A percentile compares a stretch with the other conserved stretches of the same genome.
Evolutionary conservation across 2,329 filamentous ascomycete genomes (phyloP).

Genomic region (Alternaria gansuensis): DNA sequence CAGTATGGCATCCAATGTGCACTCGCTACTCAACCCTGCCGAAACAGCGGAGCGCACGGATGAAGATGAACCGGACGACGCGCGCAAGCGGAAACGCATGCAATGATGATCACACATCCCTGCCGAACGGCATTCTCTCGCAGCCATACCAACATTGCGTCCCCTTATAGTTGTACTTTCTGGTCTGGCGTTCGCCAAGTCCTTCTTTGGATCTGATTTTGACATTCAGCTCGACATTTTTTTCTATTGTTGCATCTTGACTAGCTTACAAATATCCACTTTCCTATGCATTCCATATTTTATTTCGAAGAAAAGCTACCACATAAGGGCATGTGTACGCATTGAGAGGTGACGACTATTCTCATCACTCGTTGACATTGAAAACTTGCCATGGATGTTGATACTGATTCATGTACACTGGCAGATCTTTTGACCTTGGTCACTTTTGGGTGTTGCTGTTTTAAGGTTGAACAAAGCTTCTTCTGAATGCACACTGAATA

Average conservation of each 20-base stretch:
- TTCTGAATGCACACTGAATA: not conserved
- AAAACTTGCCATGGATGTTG: not conserved
- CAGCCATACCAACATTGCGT: conserved; percentile 13
- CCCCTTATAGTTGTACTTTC: conserved; percentile 29
- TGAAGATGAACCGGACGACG: conserved; percentile 68
- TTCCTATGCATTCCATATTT: conserved; percentile 5
- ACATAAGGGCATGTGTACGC: conserved; percentile 4
- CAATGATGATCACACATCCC: conserved; percentile 31
- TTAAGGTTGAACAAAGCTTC: not conserved
- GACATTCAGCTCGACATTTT: not conserved
- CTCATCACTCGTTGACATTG: not conserved
- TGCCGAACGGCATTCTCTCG: not conserved
- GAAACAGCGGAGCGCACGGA: conserved; percentile 72
- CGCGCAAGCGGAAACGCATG: conserved; percentile 67
- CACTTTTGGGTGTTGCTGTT: not conserved
- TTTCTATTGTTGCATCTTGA: not conserved
- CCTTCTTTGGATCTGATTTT: not conserved
- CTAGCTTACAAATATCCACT: conserved; percentile 2
- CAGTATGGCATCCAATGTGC: conserved; percentile 76
- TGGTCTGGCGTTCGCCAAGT: conserved; percentile 6
- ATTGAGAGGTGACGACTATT: conserved; percentile 10
- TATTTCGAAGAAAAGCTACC: not conserved
- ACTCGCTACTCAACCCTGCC: conserved; percentile 72
- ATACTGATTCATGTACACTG: not conserved
- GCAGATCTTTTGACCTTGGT: not conserved